Percentiles rank a stretch among this genome's conserved stretches.
Conservation (phyloP, 306 rosid species). For the Sicyos edulis region DNA sequence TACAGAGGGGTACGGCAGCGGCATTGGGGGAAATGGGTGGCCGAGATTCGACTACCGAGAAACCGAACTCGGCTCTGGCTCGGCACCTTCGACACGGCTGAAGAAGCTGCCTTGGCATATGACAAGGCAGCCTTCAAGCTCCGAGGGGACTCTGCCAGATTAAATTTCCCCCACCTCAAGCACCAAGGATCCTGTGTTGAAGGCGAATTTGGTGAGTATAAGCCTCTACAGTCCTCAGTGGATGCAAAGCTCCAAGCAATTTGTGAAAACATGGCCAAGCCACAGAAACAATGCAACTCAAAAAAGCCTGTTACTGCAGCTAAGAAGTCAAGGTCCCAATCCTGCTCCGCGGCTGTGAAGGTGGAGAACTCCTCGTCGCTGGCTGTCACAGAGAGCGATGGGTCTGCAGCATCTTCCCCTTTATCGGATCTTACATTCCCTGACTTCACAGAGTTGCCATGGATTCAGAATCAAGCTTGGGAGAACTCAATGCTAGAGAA, state of each 20-base stretch:
- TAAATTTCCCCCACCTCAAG: conserved; percentile 73
- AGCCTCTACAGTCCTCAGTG: conserved; percentile 77
- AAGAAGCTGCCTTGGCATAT: conserved; percentile 96
- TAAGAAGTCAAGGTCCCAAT: conserved; percentile 18
- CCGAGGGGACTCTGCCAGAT: conserved; percentile 92
- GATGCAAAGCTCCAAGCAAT: conserved; percentile 95
- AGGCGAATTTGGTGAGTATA: conserved; percentile 63
- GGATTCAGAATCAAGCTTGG: conserved; percentile 51
- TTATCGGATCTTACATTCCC: conserved; percentile 67
- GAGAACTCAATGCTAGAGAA: conserved; percentile 48
- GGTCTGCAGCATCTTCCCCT: conserved; percentile 72
- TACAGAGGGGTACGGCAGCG: conserved; percentile 94
- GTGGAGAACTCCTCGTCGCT: conserved; percentile 34
- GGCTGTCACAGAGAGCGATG: conserved; percentile 44
- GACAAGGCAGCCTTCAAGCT: conserved; percentile 95
- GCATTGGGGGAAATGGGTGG: conserved; percentile 99
- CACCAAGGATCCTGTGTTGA: conserved; percentile 52
- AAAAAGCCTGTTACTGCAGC: conserved; percentile 30
- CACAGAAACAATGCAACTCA: conserved; percentile 51
- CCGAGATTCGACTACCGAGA: conserved; percentile 90
- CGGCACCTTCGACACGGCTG: conserved; percentile 92
- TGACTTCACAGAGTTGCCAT: conserved; percentile 44
- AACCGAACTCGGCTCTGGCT: conserved; percentile 95
- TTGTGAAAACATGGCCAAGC: conserved; percentile 70
- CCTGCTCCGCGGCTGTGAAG: conserved; percentile 22